Evolutionary conservation across 2,329 filamentous ascomycete species (phyloP).

Genomic region (Aureobasidium subglaciale): DNA sequence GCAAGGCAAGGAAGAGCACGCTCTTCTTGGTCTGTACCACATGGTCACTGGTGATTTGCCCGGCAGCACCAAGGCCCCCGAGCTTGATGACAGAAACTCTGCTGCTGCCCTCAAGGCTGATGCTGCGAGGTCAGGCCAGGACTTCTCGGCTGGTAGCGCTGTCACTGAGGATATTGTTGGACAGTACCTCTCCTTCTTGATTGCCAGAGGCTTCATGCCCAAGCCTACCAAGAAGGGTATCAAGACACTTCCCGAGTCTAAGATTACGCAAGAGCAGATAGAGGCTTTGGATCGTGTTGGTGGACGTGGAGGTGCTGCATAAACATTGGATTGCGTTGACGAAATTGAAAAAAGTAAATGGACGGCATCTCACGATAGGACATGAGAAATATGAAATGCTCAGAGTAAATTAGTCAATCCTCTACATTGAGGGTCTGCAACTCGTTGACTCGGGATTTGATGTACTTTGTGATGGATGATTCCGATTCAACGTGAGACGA

Average conservation of each 20-base stretch:
- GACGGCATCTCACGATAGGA: neutral
- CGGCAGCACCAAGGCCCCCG: constrained; percentile 60
- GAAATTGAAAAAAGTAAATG: neutral
- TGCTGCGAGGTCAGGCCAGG: constrained; percentile 50
- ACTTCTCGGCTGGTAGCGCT: constrained; percentile 49
- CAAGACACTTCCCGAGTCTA: constrained; percentile 38
- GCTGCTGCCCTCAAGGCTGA: constrained; percentile 58
- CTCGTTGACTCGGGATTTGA: too few relatives aligned
- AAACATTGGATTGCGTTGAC: neutral
- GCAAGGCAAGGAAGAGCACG: constrained; percentile 59
- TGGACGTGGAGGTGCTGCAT: constrained; percentile 38
- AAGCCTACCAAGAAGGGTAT: constrained; percentile 30
- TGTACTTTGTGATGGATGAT: too few relatives aligned
- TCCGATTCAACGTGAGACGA: too few relatives aligned
- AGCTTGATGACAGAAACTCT: constrained; percentile 67
- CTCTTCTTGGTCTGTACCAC: constrained; percentile 68
- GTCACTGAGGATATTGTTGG: constrained; percentile 57
- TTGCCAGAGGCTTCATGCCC: constrained; percentile 56
- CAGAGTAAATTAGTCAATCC: too few relatives aligned
- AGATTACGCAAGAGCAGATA: constrained; percentile 41
- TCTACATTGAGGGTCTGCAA: too few relatives aligned
- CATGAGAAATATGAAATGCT: neutral
- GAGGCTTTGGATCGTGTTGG: constrained; percentile 47
- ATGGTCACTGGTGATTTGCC: constrained; percentile 67
- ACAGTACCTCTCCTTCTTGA: constrained; percentile 56